phyloP scores from a whole-genome alignment of 129 eudicot genomes.

The Centella asiatica region DNA sequence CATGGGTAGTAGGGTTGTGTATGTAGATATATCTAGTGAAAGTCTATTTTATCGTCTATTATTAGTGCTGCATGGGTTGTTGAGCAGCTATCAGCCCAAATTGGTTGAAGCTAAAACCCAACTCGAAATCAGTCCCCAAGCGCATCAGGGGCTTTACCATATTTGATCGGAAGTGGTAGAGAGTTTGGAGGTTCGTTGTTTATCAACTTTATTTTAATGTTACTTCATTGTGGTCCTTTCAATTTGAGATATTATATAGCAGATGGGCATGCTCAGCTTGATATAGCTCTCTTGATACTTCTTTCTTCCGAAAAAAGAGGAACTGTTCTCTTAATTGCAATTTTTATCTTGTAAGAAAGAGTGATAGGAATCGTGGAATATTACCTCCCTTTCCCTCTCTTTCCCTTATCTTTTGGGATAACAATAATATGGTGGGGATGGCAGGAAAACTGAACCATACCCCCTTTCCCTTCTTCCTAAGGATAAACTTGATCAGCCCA shows the following conservation, averaged over 20 bases:
- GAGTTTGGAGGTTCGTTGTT: conserved; percentile 67
- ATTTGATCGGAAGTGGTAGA: conserved; percentile 77
- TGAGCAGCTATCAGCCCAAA: conserved; percentile 72
- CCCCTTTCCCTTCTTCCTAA: no score
- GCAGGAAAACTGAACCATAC: background rate
- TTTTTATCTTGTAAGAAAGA: background rate
- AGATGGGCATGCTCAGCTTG: background rate
- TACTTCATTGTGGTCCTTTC: background rate
- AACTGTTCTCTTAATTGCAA: background rate
- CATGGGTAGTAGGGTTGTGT: conserved; percentile 92
- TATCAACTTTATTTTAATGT: background rate
- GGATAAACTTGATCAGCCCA: no score
- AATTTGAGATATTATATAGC: background rate
- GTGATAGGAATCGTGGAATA: background rate
- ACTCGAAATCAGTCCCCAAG: conserved; percentile 37
- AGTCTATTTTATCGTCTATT: conserved; percentile 69
- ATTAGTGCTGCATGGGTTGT: conserved; percentile 71
- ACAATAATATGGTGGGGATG: no score
- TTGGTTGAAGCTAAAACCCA: conserved; percentile 61
- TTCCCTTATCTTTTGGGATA: background rate
- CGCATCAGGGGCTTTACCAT: conserved; percentile 31
- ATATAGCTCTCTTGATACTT: background rate
- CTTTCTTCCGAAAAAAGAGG: background rate
- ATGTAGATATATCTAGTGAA: conserved; percentile 50
- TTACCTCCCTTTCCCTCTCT: background rate